These are phyloP conservation scores for Leccinum fallax DNA, from an alignment of 1,284 basidiomycete genomes.

Conservation along the genomic window DNA sequence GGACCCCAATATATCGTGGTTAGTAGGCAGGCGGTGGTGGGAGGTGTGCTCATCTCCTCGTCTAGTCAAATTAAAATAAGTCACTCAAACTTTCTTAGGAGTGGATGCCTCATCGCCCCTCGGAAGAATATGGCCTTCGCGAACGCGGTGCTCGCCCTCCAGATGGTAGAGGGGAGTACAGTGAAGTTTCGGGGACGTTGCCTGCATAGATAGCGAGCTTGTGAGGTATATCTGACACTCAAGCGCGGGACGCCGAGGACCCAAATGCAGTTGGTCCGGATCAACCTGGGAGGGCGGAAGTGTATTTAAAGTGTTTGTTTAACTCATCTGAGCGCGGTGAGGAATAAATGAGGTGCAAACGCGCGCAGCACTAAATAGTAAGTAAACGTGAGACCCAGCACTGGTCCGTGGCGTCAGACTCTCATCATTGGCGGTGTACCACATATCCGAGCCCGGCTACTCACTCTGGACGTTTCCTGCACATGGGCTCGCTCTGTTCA, in stretches of 20 bases:
- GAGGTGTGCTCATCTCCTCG: conserved; percentile 53
- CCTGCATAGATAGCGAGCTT: conserved; percentile 26
- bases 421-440: neutral
- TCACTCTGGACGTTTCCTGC: conserved; percentile 8
- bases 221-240: neutral
- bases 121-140: conserved; percentile 51
- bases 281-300: neutral
- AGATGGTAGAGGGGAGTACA: conserved; percentile 44
- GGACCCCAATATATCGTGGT: conserved; percentile 62
- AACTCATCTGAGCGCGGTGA: conserved; percentile 16
- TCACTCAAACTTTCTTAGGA: conserved; percentile 43
- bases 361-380: conserved; percentile 11
- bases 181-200: conserved; percentile 36
- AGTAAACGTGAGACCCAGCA: conserved; percentile 18
- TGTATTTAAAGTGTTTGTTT: neutral
- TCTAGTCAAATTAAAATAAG: conserved; percentile 22
- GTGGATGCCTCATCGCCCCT: conserved; percentile 58
- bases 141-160: conserved; percentile 39
- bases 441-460: neutral
- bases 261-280: neutral
- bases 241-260: neutral
- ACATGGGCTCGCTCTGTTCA: conserved; percentile 72
- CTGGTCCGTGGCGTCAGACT: neutral
- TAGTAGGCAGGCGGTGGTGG: conserved; percentile 69
- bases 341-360: conserved; percentile 27